These are phyloP conservation scores for Jamesozyma jinghongensis DNA, from an alignment of 805 yeast genomes.

Conservation along the genomic window DNA sequence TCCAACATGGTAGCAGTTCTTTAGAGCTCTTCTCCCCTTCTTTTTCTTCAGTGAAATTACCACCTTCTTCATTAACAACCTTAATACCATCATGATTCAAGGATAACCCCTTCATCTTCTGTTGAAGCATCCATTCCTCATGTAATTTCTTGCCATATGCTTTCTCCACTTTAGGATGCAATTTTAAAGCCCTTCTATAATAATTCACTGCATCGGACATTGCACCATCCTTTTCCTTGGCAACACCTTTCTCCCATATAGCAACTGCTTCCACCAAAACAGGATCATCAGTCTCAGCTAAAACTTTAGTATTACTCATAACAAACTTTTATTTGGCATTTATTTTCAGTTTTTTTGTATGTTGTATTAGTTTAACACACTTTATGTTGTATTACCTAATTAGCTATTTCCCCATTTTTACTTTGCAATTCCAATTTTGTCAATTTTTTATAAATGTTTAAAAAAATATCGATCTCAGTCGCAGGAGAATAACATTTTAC, in stretches of 20 bases:
- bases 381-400: too few species aligned
- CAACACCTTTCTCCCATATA: constrained; percentile 60
- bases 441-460: too few species aligned
- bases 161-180: constrained; percentile 51
- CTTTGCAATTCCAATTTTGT: too few species aligned
- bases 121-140: constrained; percentile 33
- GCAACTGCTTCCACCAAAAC: constrained; percentile 40
- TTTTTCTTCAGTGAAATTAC: constrained; percentile 5
- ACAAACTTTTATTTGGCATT: neutral
- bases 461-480: too few species aligned
- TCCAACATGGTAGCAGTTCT: constrained; percentile 32
- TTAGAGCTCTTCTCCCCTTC: constrained; percentile 17
- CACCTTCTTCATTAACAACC: constrained; percentile 6
- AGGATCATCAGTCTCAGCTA: neutral
- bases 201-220: constrained; percentile 73
- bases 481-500: too few species aligned
- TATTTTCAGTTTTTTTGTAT: neutral
- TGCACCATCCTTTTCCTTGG: constrained; percentile 62
- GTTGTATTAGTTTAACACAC: neutral
- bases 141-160: constrained; percentile 51
- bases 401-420: too few species aligned
- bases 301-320: too few species aligned
- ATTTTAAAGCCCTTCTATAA: constrained; percentile 62
- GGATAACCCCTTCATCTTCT: constrained; percentile 8
- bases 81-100: neutral